A percentile compares a stretch with the other conserved stretches of the same genome.
Evolutionary conservation across 805 yeast genomes (phyloP).

Genomic region (Metschnikowia gruessii): DNA sequence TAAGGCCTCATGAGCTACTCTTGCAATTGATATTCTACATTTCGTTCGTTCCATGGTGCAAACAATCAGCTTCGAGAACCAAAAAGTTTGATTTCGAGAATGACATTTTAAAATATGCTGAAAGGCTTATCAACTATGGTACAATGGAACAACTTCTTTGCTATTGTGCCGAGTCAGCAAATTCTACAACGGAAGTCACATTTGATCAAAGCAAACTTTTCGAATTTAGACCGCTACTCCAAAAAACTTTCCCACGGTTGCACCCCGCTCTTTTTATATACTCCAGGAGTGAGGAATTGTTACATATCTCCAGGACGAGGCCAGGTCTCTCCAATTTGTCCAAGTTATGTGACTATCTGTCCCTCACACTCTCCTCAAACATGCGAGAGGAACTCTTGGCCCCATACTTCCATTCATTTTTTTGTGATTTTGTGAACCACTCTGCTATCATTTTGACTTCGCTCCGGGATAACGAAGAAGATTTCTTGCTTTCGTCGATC

Average conservation of each 20-base stretch:
- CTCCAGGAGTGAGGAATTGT: conserved; percentile 36
- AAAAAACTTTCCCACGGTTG: conserved; percentile 61
- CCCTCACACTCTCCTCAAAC: conserved; percentile 19
- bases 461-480: conserved; percentile 73
- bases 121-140: conserved; percentile 56
- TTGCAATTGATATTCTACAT: conserved; percentile 51
- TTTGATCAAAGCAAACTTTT: conserved; percentile 50
- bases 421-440: conserved; percentile 55
- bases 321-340: conserved; percentile 29
- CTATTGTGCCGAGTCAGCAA: conserved; percentile 54
- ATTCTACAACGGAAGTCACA: conserved; percentile 31
- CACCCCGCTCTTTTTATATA: conserved; percentile 52
- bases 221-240: conserved; percentile 64
- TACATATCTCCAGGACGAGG: conserved; percentile 27
- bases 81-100: conserved; percentile 50
- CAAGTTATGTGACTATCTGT: conserved; percentile 29
- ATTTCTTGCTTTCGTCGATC: conserved; percentile 53
- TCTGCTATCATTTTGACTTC: conserved; percentile 65
- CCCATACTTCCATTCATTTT: conserved; percentile 47
- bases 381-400: conserved; percentile 33
- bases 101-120: conserved; percentile 59
- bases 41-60: conserved; percentile 67
- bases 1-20: conserved; percentile 41
- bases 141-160: conserved; percentile 68
- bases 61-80: conserved; percentile 41